A percentile compares a stretch with the other conserved stretches of the same genome.
These are phyloP conservation scores for Terfezia claveryi DNA, from an alignment of 495 filamentous ascomycete genomes.

Conservation along the genomic window DNA sequence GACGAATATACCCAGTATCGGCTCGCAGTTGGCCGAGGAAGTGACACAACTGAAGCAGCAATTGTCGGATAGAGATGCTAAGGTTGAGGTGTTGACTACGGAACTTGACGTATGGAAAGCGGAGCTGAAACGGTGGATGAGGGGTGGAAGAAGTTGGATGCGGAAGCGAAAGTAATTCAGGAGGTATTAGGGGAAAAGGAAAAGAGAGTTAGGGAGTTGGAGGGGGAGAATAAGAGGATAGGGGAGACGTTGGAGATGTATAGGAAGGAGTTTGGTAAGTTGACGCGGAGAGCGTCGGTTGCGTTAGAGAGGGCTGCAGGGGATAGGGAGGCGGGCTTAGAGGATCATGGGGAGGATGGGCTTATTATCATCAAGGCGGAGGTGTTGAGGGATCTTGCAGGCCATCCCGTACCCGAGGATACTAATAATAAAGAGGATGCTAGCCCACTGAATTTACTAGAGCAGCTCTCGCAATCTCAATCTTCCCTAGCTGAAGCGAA, in stretches of 20 bases:
- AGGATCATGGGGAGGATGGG: neutral
- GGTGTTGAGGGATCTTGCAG: neutral
- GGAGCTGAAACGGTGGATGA: neutral
- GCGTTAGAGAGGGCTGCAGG: neutral
- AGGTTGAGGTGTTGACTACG: neutral
- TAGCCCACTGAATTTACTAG: neutral
- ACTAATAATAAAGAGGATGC: neutral
- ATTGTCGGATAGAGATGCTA: neutral
- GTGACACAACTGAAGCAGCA: neutral
- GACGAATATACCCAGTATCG: neutral
- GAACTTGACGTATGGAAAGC: neutral
- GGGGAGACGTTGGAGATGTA: neutral
- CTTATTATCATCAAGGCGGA: neutral
- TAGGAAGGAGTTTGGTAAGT: neutral
- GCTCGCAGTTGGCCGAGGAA: neutral
- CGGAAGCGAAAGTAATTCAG: neutral
- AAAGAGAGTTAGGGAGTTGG: neutral
- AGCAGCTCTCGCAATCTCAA: neutral
- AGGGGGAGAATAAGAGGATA: neutral
- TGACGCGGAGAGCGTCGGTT: neutral
- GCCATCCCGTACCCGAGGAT: neutral
- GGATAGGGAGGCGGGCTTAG: neutral
- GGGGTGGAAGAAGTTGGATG: neutral
- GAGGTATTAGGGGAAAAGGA: neutral
- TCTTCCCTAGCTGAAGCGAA: neutral